Base-by-base conservation (phyloP, 257 asterid species). In the Solanum bulbocastanum region DNA sequence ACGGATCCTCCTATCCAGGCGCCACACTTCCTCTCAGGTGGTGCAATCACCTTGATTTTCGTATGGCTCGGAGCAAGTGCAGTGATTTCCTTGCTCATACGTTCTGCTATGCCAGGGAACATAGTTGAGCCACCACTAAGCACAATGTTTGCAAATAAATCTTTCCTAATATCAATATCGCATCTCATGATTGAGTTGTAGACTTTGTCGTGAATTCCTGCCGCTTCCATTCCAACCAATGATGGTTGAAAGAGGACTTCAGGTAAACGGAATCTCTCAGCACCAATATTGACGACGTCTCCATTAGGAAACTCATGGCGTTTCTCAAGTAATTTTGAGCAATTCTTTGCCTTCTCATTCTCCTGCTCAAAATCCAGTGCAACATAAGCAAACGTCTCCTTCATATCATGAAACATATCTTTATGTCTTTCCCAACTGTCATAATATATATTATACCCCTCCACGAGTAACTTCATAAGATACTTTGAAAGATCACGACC, bases 191-290 rank as follows among this genome's bases (percentile, higher is more conserved):
- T 25, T 40, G 62, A n/a, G 62, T 68, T 37, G 36, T 84, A n/a
- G 46, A 35, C 13, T 1, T 33, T 90, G 58, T 90, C 90, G 49
- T 90, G 91, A 75, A 90, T 89, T 49, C 89, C 89, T 2, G 88
- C 33, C 40, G 89, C 79, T 81, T 89, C 89, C 88, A 87, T 90
- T 66, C 73, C 73, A 66, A 25, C 73, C 35, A 6, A 66, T 66
- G 73, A 66, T 66, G 73, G 35, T 66, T 25, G 73, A 49, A 66
- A 66, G 35, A 66, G 73, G 18, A 66, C 18, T 11, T 66, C 73
- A 66, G 20, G 73, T 15, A 15, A 66, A 27, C 4, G 2, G 35
- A 66, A 66, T 27, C 9, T 14, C 73, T 66, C 20, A 11, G 35
- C 73, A 66, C 73, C 73, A 66, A 66, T 12, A 66, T 66, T 66